Evolutionary conservation across 176 grass and related monocot species (phyloP), one percentile per base, ranked within the genome.

Genomic region (Carex myosuroides): DNA sequence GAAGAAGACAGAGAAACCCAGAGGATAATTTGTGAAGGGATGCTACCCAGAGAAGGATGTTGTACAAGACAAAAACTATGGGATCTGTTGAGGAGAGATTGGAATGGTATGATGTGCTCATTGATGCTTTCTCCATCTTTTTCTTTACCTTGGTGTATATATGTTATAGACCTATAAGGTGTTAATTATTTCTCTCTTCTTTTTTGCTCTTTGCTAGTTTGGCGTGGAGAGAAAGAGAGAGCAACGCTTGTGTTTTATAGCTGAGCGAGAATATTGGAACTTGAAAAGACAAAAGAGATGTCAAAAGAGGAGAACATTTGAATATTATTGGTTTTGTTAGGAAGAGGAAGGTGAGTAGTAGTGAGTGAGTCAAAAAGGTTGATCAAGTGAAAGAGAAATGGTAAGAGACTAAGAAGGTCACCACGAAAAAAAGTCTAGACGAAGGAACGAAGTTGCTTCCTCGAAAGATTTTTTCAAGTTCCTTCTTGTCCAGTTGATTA

Each of bases 121-220:
- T 32, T 83, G 62, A 83, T 53, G 44, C 44, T 52, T 65, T 83
- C 81, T 83, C 81, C 81, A 83, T 83, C 48, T 39, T 64, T 64
- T 53, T 10, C 63, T 82, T n/a, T 37, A 41, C 16, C 5, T 56
- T 6, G 26, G 7, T 80, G 55, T 61, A 80, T n/a, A 24, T 10
- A 14, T 35, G 56, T n/a, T 33, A 29, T 22, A 21, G 7, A 39
- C 37, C 37, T 39, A 39, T 39, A 39, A 5, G 59, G 26, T 29
- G 42, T 24, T 46, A 44, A 22, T 22, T 16, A 2, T 73, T 73
- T 22, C 39, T 73, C 26, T 46, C 8, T 73, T 73, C 41, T 50
- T 48, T 46, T 72, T 21, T 73, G n/a, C 7, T 44, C 7, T 75
- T 75, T 75, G 71, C 71, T 75, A 29, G 30, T 16, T 77, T 78